Evolutionary conservation across 345 rosid species (phyloP).

Genomic region (Raphanus sativus): DNA sequence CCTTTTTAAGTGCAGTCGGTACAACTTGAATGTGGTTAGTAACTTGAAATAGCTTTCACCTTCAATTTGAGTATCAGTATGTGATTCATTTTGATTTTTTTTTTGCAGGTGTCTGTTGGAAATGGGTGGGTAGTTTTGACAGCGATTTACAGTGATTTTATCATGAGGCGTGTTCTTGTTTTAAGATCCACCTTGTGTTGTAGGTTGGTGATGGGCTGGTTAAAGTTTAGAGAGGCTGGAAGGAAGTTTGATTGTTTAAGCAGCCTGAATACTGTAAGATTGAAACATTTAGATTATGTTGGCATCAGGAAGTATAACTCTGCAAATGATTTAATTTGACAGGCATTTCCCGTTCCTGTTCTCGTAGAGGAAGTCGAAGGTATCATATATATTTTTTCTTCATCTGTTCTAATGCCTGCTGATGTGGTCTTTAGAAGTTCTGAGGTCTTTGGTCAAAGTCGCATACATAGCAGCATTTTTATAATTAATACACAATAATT

Average conservation of each 20-base stretch:
- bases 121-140: conserved; percentile 63
- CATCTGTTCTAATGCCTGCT: background rate
- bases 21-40: conserved; percentile 90
- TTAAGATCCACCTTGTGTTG: conserved; percentile 27
- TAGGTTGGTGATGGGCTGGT: conserved; percentile 96
- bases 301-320: background rate
- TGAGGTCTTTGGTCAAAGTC: background rate
- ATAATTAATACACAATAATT: background rate
- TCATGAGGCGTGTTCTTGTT: conserved; percentile 10
- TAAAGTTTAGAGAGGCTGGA: conserved; percentile 72
- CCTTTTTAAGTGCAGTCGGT: conserved; percentile 86
- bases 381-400: conserved; percentile 7
- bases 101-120: conserved; percentile 79
- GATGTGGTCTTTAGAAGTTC: background rate
- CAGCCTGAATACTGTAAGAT: conserved; percentile 61
- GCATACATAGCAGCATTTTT: background rate
- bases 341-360: conserved; percentile 78
- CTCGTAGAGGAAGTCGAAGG: conserved; percentile 82
- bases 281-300: background rate
- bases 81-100: no score
- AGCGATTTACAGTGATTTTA: background rate
- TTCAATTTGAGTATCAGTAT: conserved; percentile 12
- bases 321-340: conserved; percentile 33
- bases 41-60: background rate
- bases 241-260: conserved; percentile 74